Evolutionary conservation across 805 yeast species (phyloP).

Genomic region (Alloascoidea hylecoeti): DNA sequence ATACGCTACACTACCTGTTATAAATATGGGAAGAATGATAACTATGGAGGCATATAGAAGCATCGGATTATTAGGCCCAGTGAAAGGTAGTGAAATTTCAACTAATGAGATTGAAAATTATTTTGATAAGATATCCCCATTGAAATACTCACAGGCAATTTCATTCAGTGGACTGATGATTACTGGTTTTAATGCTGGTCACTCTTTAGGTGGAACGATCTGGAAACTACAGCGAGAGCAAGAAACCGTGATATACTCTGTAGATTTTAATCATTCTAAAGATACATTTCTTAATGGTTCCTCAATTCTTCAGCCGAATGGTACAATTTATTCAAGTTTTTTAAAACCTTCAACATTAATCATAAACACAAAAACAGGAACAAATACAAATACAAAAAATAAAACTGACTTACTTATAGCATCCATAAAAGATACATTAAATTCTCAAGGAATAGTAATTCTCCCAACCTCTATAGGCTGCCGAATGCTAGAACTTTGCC

Average conservation of each 20-base stretch:
- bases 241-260: constrained; percentile 78
- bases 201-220: constrained; percentile 83
- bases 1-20: constrained; percentile 82
- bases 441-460: constrained; percentile 67
- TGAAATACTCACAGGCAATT: constrained; percentile 60
- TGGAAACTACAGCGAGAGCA: constrained; percentile 67
- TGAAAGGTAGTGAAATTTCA: constrained; percentile 40
- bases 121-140: constrained; percentile 53
- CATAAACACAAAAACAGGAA: constrained; percentile 42
- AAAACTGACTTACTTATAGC: constrained; percentile 41
- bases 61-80: constrained; percentile 64
- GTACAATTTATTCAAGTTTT: constrained; percentile 46
- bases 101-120: constrained; percentile 63
- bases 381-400: constrained; percentile 55
- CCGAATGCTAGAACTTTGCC: constrained; percentile 67
- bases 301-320: constrained; percentile 36
- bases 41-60: constrained; percentile 74
- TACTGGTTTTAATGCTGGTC: constrained; percentile 86
- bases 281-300: constrained; percentile 77
- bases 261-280: constrained; percentile 89
- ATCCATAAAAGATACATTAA: constrained; percentile 49
- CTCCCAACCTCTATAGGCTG: constrained; percentile 76
- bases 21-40: constrained; percentile 72
- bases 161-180: constrained; percentile 26
- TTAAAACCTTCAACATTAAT: constrained; percentile 73